Evolutionary conservation across 148 eudicot species (phyloP), one percentile per base, ranked within the genome.

Genomic region (Rhododendron molle): DNA sequence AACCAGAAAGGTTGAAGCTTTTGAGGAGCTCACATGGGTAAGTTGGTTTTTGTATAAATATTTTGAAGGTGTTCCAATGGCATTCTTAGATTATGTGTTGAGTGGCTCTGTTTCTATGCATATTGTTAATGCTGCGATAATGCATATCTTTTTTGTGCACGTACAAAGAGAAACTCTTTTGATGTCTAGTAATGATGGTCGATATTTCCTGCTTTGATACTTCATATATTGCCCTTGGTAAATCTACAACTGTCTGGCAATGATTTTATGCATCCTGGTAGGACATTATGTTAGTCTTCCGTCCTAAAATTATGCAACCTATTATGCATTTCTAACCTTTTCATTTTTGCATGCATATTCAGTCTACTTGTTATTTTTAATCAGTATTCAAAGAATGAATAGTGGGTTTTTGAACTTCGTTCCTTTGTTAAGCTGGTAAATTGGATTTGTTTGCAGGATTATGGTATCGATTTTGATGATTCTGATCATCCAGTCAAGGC

Each of bases 21-120:
- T 94, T 84, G 99, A 96, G 91, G 99, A 96, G 87, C 89, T 96
- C 76, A 96, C 99, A 46, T 93, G 99, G 98, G 98, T 95, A 86
- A 81, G 93, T 89, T 60, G 30, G 50, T 78, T 82, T 58, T 18
- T 12, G 10, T 20, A 5, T 40, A 26, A 49, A 71, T 69, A n/a
- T 78, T 38, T 73, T 74, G 74, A 14, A 72, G 40, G 60, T 52
- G 28, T 52, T 81, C 40, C 20, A 13, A 40, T 5, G 23, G 11
- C 46, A 13, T 34, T 13, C 5, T 36, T 73, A 76, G 72, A 23
- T 71, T 15, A 7, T 81, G 50, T 38, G 54, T 56, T 32, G 32
- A 38, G 15, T n/a, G 44, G 65, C 47, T 10, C 56, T 67, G 36
- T 79, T 47, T 46, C 36, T 79, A 44, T 47, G 4, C 16, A 28